Percentiles rank a stretch among this genome's conserved stretches.
Evolutionary conservation across 169 alveolate genomes (phyloP).

Genomic region (Cyclospora cayetanensis): DNA sequence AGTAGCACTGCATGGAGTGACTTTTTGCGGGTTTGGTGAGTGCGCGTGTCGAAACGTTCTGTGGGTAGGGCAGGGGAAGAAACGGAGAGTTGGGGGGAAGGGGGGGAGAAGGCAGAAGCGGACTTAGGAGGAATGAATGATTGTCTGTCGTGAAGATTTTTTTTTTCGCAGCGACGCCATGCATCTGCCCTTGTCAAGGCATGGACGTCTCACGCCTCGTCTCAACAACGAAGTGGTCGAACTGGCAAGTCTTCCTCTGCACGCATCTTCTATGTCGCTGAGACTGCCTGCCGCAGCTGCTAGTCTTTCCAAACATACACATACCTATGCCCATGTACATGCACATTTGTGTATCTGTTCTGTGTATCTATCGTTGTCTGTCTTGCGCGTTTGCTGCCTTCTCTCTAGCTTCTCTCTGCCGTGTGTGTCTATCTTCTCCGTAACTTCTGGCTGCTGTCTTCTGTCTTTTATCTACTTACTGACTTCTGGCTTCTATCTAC

Average conservation of each 20-base stretch:
- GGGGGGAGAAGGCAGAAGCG: too few species aligned
- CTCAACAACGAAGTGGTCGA: constrained; percentile 71
- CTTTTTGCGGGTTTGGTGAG: too few species aligned
- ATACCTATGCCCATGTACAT: background rate
- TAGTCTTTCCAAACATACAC: background rate
- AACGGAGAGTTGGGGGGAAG: too few species aligned
- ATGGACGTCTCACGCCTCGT: constrained; percentile 71
- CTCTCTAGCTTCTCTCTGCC: background rate
- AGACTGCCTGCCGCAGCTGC: background rate
- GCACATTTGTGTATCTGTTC: background rate
- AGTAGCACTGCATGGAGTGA: too few species aligned
- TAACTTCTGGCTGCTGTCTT: too few species aligned
- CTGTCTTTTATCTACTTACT: too few species aligned
- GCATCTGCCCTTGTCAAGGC: constrained; percentile 53
- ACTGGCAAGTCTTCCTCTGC: constrained; percentile 26
- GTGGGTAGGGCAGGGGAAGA: too few species aligned
- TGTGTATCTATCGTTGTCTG: background rate
- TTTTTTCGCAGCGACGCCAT: constrained; percentile 26
- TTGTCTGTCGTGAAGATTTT: background rate
- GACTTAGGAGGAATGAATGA: too few species aligned
- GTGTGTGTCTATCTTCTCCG: background rate
- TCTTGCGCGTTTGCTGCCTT: background rate
- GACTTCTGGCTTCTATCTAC: background rate
- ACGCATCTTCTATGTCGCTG: background rate
- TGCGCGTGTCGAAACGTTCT: too few species aligned